A percentile compares a stretch with the other conserved stretches of the same genome.
Conservation (phyloP, 106 monocot genomes). For the Apostasia ramifera region DNA sequence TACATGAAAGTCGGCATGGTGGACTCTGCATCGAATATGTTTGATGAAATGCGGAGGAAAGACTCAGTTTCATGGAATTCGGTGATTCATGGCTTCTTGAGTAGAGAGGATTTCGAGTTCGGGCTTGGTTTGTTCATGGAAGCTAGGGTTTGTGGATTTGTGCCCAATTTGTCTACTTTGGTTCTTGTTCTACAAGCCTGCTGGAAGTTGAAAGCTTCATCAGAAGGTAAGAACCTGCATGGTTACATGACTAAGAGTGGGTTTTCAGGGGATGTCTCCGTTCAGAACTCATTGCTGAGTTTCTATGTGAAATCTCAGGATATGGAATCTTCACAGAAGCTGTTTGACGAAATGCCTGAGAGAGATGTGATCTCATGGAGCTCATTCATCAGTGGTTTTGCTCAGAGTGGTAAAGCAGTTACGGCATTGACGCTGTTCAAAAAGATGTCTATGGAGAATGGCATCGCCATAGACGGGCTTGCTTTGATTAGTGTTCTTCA, state of each 20-base stretch:
- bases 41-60: slow-evolving; percentile 31
- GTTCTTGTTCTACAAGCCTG: slow-evolving; percentile 63
- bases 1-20: slow-evolving; percentile 52
- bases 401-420: slow-evolving; percentile 13
- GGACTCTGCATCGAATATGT: slow-evolving; percentile 26
- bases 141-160: slow-evolving; percentile 34
- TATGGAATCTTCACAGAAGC: slow-evolving; percentile 25
- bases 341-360: slow-evolving; percentile 69
- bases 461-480: slow-evolving; percentile 37
- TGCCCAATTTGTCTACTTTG: slow-evolving; percentile 48
- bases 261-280: slow-evolving; percentile 14
- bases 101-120: slow-evolving; percentile 6
- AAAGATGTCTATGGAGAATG: slow-evolving; percentile 18
- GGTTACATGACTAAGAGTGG: slow-evolving; percentile 39
- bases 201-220: slow-evolving; percentile 41
- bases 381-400: slow-evolving; percentile 41
- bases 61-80: slow-evolving; percentile 85
- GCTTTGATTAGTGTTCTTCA: slow-evolving; percentile 55
- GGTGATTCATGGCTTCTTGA: slow-evolving; percentile 52
- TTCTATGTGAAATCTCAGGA: slow-evolving; percentile 41
- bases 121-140: slow-evolving; percentile 40
- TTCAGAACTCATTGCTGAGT: slow-evolving; percentile 54
- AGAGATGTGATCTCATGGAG: slow-evolving; percentile 78
- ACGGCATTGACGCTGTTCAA: slow-evolving; percentile 36
- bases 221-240: slow-evolving; percentile 38